phyloP scores from a whole-genome alignment of 2,329 filamentous ascomycete genomes.

The Fusarium continuum region DNA sequence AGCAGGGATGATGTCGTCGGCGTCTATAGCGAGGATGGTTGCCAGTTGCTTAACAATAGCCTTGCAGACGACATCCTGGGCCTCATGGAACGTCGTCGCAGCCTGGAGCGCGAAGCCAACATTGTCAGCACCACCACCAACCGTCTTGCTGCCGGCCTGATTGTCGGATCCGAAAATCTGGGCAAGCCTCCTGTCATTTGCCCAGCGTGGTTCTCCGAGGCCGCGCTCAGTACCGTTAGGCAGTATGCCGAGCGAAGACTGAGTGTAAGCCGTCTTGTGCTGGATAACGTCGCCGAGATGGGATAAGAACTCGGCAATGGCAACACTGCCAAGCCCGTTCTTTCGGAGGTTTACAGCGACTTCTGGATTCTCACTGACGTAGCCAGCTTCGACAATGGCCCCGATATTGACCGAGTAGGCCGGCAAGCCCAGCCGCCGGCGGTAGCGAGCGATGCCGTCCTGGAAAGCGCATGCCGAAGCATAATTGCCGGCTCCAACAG shows the following conservation, averaged over 20 bases:
- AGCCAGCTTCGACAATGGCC: conserved; percentile 37
- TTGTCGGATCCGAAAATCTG: not conserved
- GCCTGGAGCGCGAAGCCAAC: conserved; percentile 5
- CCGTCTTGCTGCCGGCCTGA: not conserved
- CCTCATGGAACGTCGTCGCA: conserved; percentile 28
- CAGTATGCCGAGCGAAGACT: conserved; percentile 8
- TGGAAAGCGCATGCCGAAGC: conserved; percentile 47
- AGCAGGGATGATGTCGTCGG: no score
- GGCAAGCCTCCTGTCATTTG: conserved; percentile 5
- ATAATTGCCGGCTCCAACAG: conserved; percentile 47
- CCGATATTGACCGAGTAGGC: conserved; percentile 40
- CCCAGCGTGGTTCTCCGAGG: not conserved
- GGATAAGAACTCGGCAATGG: conserved; percentile 24
- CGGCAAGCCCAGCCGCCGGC: conserved; percentile 19
- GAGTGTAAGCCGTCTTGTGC: not conserved
- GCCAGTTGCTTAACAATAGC: conserved; percentile 8
- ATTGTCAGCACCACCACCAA: not conserved
- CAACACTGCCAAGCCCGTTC: conserved; percentile 23
- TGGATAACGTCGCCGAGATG: conserved; percentile 20
- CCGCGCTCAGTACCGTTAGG: conserved; percentile 9
- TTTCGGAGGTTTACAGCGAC: conserved; percentile 20
- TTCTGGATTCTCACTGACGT: conserved; percentile 34
- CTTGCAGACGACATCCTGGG: conserved; percentile 22
- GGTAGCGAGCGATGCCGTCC: conserved; percentile 46
- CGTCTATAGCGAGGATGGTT: not conserved